These are phyloP conservation scores for California macrophylla DNA, from an alignment of 441 rosid genomes.

Conservation along the genomic window DNA sequence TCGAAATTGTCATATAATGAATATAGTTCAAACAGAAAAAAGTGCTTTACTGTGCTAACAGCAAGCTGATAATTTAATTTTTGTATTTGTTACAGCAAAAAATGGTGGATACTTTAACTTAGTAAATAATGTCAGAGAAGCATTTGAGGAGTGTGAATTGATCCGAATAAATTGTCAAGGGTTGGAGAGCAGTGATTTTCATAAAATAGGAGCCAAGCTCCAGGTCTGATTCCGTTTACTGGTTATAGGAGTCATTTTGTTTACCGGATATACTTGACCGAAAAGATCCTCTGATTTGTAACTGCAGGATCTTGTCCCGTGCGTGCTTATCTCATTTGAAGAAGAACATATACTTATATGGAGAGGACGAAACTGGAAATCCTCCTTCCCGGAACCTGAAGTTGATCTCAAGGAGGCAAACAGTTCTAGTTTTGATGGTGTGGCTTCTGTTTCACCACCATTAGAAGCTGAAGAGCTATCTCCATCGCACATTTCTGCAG, in stretches of 20 bases:
- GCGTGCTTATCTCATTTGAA: conserved; percentile 74
- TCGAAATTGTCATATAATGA: not conserved
- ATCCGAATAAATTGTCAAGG: conserved; percentile 74
- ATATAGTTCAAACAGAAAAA: not conserved
- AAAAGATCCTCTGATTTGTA: not conserved
- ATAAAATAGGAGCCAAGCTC: conserved; percentile 82
- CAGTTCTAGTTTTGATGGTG: conserved; percentile 22
- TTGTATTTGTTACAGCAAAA: conserved; percentile 41
- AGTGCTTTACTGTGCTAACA: not conserved
- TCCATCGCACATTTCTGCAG: conserved; percentile 17
- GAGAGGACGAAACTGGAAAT: conserved; percentile 75
- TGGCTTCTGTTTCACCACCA: conserved; percentile 18
- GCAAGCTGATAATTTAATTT: conserved; percentile 14
- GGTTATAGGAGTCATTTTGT: not conserved
- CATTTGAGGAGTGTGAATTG: conserved; percentile 88
- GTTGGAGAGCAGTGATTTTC: conserved; percentile 61
- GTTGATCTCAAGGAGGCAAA: conserved; percentile 22
- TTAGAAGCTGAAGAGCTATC: conserved; percentile 26
- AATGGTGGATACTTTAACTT: conserved; percentile 72
- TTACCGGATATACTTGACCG: not conserved
- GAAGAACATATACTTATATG: conserved; percentile 66
- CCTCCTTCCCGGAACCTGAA: conserved; percentile 32
- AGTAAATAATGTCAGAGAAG: conserved; percentile 58
- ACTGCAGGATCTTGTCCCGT: conserved; percentile 76
- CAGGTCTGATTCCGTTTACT: conserved; percentile 37